Base-by-base conservation (phyloP, 805 yeast genomes). In the Metschnikowia arizonensis region DNA sequence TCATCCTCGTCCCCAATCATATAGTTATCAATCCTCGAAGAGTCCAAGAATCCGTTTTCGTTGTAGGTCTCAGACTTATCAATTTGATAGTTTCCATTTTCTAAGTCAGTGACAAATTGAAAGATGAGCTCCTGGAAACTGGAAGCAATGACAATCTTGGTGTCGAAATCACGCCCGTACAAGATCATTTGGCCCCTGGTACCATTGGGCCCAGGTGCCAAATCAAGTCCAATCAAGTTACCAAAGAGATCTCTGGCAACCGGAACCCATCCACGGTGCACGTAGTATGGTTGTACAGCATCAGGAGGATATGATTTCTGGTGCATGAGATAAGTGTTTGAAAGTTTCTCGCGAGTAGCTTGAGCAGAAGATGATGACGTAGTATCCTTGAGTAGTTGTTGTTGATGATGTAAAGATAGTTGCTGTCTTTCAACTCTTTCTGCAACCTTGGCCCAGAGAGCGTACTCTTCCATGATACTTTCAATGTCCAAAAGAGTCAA, bases 1-100 rank as follows among this genome's bases (percentile, higher is more conserved):
- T 69, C 76, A 44, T 71, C 76, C 49, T 70, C 74, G 41, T 70
- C 75, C 7, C 75, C 76, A 55, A 71, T 59, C 63, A 58, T 61
- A 54, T 64, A 68, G 51, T 68, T 73, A 49, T 70, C 75, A 45
- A 63, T 59, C 46, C 76, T 61, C 5, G 66, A 55, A 14, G 56
- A 49, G 34, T 69, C 70, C 45, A 71, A 64, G 50, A 54, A 71
- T 3, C 76, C 76, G 33, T 55, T 62, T 37, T 68, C 66, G 24
- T 58, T 58, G 44, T 64, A 59, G 28, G 58, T 48, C 46, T 66
- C 66, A 23, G 54, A 31, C 12, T 56, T 46, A 50, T 71, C 76
- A 33, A 71, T 68, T 45, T 61, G 60, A 55, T 54, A 72, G 49
- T 68, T 69, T 12, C 76, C 76, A 26, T 56, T 55, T 57, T 71